These are phyloP conservation scores for Pseudopyrenochaeta lycopersici DNA, from an alignment of 2,329 filamentous ascomycete genomes.

Conservation along the genomic window DNA sequence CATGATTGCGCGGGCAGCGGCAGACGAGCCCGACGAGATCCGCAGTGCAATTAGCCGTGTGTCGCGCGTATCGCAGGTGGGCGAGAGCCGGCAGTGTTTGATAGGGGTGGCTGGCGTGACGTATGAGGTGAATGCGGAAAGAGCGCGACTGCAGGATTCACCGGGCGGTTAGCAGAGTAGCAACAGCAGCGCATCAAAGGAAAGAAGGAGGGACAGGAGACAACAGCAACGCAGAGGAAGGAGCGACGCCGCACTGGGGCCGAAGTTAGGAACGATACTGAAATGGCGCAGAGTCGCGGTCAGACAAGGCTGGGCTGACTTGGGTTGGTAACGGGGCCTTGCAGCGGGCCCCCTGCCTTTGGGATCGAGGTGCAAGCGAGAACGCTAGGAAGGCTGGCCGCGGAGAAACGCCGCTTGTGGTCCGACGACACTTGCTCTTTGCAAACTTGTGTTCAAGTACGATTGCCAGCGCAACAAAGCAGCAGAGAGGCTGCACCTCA, in stretches of 20 bases:
- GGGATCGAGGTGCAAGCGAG: constrained; percentile 7
- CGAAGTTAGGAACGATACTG: constrained; percentile 17
- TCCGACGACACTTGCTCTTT: constrained; percentile 26
- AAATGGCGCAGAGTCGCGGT: constrained; percentile 28
- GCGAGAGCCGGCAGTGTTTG: constrained; percentile 5
- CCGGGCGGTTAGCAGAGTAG: constrained; percentile 12
- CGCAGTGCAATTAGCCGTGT: not conserved
- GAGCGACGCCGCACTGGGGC: constrained; percentile 40
- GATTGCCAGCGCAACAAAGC: constrained; percentile 11
- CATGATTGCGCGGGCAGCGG: constrained; percentile 43
- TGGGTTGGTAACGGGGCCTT: constrained; percentile 9
- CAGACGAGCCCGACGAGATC: not conserved
- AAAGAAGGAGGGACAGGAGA: constrained; percentile 35
- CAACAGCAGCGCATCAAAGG: constrained; percentile 5
- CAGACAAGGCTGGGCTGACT: constrained; percentile 25
- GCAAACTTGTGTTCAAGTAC: constrained; percentile 6
- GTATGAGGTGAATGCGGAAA: constrained; percentile 18
- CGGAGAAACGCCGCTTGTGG: constrained; percentile 10
- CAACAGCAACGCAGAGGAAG: constrained; percentile 17
- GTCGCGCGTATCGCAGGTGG: constrained; percentile 7
- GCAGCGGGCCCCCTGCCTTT: constrained; percentile 12
- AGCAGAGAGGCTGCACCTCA: constrained; percentile 13
- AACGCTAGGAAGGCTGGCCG: constrained; percentile 1
- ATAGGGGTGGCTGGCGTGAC: constrained; percentile 39
- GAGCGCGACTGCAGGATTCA: constrained; percentile 29